Conservation (phyloP, 495 filamentous ascomycete species). For the Talaromyces nanjingensis region DNA sequence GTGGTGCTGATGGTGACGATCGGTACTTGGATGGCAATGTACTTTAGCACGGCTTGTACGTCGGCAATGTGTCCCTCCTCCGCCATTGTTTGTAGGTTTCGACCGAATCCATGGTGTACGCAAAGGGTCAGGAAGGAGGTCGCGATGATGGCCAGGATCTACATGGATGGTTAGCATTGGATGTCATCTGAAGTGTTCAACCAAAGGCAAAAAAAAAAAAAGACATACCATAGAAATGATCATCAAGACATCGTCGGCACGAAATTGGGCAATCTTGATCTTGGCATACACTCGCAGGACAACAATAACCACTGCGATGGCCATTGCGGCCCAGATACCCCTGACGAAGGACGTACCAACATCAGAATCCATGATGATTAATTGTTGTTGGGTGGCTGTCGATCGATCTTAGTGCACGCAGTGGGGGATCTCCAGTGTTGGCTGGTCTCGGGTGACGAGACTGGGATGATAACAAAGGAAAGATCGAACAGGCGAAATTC, state of each 20-base stretch:
- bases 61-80: constrained; percentile 20
- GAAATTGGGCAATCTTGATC: constrained; percentile 18
- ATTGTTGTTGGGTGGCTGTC: constrained; percentile 1
- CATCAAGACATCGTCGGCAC: constrained; percentile 22
- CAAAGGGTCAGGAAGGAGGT: constrained; percentile 17
- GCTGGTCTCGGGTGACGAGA: not conserved
- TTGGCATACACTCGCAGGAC: constrained; percentile 20
- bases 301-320: constrained; percentile 14
- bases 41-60: constrained; percentile 14
- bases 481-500: not conserved
- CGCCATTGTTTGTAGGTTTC: not conserved
- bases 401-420: not conserved
- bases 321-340: constrained; percentile 20
- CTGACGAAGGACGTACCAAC: constrained; percentile 16
- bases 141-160: constrained; percentile 12
- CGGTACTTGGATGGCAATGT: constrained; percentile 2
- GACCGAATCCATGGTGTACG: constrained; percentile 19
- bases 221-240: constrained; percentile 20
- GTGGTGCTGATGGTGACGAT: constrained; percentile 12
- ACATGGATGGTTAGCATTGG: constrained; percentile 6
- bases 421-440: not conserved
- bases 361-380: not conserved
- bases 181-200: not conserved
- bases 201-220: not conserved
- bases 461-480: not conserved